Conservation (phyloP, 1,284 basidiomycete species). For the Leccinum angustisporum region DNA sequence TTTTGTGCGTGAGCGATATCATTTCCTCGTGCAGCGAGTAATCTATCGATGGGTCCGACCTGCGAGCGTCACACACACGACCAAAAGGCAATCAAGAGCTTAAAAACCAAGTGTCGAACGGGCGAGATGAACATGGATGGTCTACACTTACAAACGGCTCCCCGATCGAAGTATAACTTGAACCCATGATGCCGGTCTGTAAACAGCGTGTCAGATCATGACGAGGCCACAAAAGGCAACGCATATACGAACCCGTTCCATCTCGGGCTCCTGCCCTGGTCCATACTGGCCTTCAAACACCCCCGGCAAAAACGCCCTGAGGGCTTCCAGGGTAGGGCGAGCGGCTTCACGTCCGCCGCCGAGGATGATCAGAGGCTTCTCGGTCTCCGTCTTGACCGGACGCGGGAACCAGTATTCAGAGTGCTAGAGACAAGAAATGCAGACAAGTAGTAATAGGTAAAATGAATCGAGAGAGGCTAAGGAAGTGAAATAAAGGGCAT, state of each 20-base stretch:
- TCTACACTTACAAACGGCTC: constrained; percentile 66
- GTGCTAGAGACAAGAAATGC: not conserved
- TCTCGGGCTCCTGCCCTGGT: constrained; percentile 49
- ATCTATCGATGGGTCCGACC: constrained; percentile 63
- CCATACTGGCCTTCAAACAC: constrained; percentile 59
- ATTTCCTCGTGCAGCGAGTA: constrained; percentile 15
- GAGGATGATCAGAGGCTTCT: constrained; percentile 63
- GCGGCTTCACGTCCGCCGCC: constrained; percentile 66
- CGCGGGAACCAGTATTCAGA: constrained; percentile 84
- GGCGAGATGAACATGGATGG: not conserved
- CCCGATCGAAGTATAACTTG: constrained; percentile 50
- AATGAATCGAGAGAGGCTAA: not conserved
- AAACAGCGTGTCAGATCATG: not conserved
- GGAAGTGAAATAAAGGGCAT: not conserved
- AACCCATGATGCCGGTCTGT: constrained; percentile 75
- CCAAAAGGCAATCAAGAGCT: not conserved
- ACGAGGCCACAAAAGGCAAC: not conserved
- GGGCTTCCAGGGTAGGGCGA: constrained; percentile 45
- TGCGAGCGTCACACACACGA: constrained; percentile 24
- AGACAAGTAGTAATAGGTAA: constrained; percentile 7
- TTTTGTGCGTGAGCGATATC: constrained; percentile 7
- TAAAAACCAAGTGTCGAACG: not conserved
- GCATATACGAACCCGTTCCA: constrained; percentile 64
- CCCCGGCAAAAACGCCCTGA: constrained; percentile 59
- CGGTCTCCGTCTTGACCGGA: constrained; percentile 39